These are phyloP conservation scores for Oryza coarctata DNA, from an alignment of 176 grass and related monocot species.

Conservation along the genomic window DNA sequence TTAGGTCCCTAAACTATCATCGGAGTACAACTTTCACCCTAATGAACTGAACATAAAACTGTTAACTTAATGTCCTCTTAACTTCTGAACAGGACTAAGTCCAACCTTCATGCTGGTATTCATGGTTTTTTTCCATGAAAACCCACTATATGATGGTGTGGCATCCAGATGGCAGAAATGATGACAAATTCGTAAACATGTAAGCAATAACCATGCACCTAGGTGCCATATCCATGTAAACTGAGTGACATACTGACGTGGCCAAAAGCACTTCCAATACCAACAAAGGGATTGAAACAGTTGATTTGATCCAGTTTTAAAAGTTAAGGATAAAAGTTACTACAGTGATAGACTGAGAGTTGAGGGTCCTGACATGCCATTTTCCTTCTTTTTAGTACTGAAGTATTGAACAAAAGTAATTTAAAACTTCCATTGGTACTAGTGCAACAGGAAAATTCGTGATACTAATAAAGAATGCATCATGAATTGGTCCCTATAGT, in stretches of 20 bases:
- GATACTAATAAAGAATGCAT: conserved; percentile 16
- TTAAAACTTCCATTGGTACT: conserved; percentile 1
- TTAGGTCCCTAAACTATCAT: background rate
- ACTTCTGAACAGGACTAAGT: background rate
- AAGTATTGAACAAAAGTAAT: background rate
- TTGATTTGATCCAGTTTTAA: background rate
- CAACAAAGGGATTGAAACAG: background rate
- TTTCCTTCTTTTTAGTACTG: background rate
- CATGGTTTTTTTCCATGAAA: background rate
- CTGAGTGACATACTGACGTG: too few species aligned
- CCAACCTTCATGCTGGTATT: background rate
- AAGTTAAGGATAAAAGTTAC: background rate
- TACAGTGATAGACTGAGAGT: too few species aligned
- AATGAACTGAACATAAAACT: background rate
- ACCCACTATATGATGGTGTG: background rate
- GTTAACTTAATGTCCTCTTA: background rate
- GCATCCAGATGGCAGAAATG: background rate
- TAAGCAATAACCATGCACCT: too few species aligned
- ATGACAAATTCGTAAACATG: background rate
- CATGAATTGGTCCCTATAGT: conserved; percentile 4
- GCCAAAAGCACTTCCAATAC: background rate
- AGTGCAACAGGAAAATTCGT: background rate
- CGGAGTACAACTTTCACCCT: background rate
- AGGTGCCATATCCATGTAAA: too few species aligned
- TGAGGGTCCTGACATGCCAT: too few species aligned